Base-by-base conservation (phyloP, 1,139 yeast genomes). In the Hemisphaericaspora xylofermentans region DNA sequence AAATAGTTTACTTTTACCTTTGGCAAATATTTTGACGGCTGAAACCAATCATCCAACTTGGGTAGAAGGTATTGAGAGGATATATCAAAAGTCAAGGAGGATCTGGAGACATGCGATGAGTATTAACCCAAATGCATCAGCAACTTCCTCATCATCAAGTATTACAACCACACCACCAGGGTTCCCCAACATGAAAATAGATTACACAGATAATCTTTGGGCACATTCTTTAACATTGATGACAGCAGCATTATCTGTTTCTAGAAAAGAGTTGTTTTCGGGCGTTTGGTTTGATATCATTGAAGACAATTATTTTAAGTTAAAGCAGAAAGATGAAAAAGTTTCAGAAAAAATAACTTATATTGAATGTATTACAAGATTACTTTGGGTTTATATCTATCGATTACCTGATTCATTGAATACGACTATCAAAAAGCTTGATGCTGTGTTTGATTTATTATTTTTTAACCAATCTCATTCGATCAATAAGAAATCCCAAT, bases 11-110 rank as follows among this genome's bases (percentile, higher is more conserved):
- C 63, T 94, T 3, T 64, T 88, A 34, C 95, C 98, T 0, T 64
- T 93, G 32, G 95, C 97, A 0, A 94, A 88, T 15, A 73, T 79
- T 2, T 74, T 91, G 27, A 88, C 97, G 0, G 98, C 97, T 0
- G 99, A 94, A 59, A 89, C 89, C 1, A 93, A 94, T 55, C 95
- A 89, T 60, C 98, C 98, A 2, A 81, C 86, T 0, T 94, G 98
- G 99, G 83, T 84, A 0, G 86, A 82, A 39, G 94, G 96, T 0
- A 77, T 88, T 41, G 78, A 77, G 26, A 63, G 69, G 15, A 77
- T 89, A 2, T 84, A 77, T 57, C 62, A 74, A 12, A 76, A 76
- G 43, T 80, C 84, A 2, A 50, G 52, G 25, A 54, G 56, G 26
- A 60, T 71, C 21, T 71, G 75, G 75, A 54, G 53, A 34, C 54